Base-by-base conservation (phyloP, 768 basidiomycete species). In the Phaeolepiota aurea region DNA sequence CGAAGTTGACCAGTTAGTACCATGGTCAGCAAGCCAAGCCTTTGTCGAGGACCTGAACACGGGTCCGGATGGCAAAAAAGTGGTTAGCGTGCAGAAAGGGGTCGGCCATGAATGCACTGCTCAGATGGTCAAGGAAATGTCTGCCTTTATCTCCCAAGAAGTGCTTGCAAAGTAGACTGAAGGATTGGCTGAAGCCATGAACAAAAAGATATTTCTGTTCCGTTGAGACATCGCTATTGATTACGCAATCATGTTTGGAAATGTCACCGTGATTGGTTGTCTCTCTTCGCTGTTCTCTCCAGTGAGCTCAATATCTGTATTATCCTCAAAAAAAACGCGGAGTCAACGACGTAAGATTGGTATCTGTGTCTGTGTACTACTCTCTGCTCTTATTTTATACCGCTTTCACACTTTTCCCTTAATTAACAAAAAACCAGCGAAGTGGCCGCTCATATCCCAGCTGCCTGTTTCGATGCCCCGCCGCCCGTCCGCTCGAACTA, bases 91-190 rank as follows among this genome's bases (percentile, higher is more conserved):
- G 2, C 66, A 74, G 39, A 64, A 66, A 3, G 71, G 68, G 3
- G 72, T 72, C 1, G 83, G 79, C 3, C 87, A 91, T 52, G 66
- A 66, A 21, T 76, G 73, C 48, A 79, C 81, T 4, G 57, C 62
- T 3, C 60, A 63, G 43, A 89, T 89, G 87, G 55, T 77, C 30
- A 54, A 56, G 32, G 67, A 69, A 47, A 62, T 67, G 33, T 66
- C 61, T 1, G 38, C 34, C 5, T 72, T 68, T 54, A 50, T 71
- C 18, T 40, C 44, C 14, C 41, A 51, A 25, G 45, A 48, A 39
- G 37, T 56, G 47, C 45, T 35, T 45, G 40, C 41, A 44, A 28
- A 20, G 18, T 28, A 28, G 25, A n/a, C n/a, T n/a, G n/a, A n/a
- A n/a, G n/a, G n/a, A n/a, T n/a, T n/a, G n/a, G n/a, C n/a, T n/a